Evolutionary conservation across 129 eudicot species (phyloP).

Genomic region (Ambrosia trifida): DNA sequence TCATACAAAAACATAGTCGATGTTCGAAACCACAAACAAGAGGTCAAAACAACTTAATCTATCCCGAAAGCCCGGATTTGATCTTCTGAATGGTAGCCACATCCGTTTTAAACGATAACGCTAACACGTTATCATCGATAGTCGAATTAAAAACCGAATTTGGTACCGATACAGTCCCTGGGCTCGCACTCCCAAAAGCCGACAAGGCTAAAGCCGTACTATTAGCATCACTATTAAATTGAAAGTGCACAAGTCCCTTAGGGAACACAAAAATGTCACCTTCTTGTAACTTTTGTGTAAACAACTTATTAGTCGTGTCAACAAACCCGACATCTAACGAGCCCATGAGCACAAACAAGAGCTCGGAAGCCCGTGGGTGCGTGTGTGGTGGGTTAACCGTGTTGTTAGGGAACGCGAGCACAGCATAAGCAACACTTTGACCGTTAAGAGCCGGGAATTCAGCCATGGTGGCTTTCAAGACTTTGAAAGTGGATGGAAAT

Average conservation of each 20-base stretch:
- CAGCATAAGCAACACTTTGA: too few species aligned
- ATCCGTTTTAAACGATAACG: conserved; percentile 32
- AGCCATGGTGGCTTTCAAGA: conserved; percentile 25
- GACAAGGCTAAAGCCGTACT: conserved; percentile 27
- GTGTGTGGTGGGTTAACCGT: conserved; percentile 34
- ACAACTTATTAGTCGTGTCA: conserved; percentile 32
- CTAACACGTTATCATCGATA: conserved; percentile 19
- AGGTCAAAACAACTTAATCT: background rate
- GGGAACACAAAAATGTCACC: conserved; percentile 39
- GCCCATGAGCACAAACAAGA: conserved; percentile 32
- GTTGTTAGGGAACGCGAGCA: too few species aligned
- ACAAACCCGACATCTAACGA: conserved; percentile 31
- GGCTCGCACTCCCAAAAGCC: conserved; percentile 28
- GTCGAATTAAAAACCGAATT: conserved; percentile 29
- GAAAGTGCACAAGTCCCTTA: conserved; percentile 39
- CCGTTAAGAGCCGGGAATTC: conserved; percentile 31
- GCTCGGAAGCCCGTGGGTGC: conserved; percentile 39
- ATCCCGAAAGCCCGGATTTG: conserved; percentile 24
- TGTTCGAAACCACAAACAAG: background rate
- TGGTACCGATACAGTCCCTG: conserved; percentile 23
- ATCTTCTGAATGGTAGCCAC: conserved; percentile 35
- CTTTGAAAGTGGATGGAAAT: conserved; percentile 19
- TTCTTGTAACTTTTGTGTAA: conserved; percentile 27
- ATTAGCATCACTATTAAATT: conserved; percentile 22
- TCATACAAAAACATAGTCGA: background rate